Percentiles rank a stretch among this genome's conserved stretches.
These are phyloP conservation scores for Cutaneotrichosporon sp. DNA, from an alignment of 1,284 basidiomycete genomes.

Conservation along the genomic window DNA sequence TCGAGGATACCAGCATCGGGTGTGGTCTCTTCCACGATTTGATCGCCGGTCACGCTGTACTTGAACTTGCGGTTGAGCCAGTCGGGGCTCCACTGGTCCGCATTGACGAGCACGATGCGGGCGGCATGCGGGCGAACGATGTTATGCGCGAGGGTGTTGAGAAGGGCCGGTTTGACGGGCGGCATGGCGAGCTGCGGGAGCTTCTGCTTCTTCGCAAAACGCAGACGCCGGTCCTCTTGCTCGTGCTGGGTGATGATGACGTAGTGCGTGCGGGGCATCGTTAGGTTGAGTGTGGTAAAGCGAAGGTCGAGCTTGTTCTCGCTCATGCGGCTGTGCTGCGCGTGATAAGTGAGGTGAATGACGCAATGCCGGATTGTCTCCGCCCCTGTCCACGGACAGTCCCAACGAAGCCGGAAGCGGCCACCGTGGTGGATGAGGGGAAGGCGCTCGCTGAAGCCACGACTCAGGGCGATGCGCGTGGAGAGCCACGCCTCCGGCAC, in stretches of 20 bases:
- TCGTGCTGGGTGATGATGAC: neutral
- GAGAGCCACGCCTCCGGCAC: neutral
- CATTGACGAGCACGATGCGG: neutral
- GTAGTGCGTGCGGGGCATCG: slow-evolving; percentile 1
- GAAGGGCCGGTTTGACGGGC: neutral
- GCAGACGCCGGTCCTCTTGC: neutral
- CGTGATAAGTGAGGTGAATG: neutral
- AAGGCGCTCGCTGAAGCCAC: neutral
- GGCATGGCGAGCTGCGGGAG: neutral
- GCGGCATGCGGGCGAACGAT: neutral
- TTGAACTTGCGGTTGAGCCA: neutral
- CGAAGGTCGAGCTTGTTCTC: neutral
- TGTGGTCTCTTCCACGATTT: neutral
- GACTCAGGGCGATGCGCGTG: neutral
- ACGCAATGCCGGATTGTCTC: neutral
- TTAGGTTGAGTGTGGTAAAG: neutral
- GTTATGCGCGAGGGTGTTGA: neutral
- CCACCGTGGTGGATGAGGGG: no score
- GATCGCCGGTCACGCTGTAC: neutral
- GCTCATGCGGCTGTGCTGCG: neutral
- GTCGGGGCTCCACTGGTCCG: neutral
- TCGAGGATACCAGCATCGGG: neutral
- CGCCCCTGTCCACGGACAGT: neutral
- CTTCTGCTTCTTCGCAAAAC: neutral
- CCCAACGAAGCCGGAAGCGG: no score